Evolutionary conservation across 108 stramenopile species (phyloP).

Genomic region (Nitzschia putrida): DNA sequence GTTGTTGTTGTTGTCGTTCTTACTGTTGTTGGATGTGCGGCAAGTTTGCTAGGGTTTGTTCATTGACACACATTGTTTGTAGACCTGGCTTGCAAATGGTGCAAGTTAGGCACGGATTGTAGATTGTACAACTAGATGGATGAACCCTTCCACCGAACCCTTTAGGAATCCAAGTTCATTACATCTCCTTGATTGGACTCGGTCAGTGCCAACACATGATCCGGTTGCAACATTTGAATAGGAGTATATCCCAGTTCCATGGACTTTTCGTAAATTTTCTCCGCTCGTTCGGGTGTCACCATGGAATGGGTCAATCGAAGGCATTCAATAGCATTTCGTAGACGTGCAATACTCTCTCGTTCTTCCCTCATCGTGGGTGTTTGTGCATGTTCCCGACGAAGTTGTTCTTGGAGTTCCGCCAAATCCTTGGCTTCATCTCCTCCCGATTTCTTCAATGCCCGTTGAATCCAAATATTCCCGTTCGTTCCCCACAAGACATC

Average conservation of each 20-base stretch:
- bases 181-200: not conserved
- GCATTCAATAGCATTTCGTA: slow-evolving; percentile 78
- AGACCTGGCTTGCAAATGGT: no score
- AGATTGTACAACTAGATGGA: no score
- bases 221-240: slow-evolving; percentile 68
- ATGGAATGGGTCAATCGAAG: slow-evolving; percentile 61
- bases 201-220: slow-evolving; percentile 63
- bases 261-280: slow-evolving; percentile 56
- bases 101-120: no score
- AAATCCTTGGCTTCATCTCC: slow-evolving; percentile 40
- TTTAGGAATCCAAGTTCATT: no score
- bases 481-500: slow-evolving; percentile 79
- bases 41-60: no score
- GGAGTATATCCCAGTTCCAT: slow-evolving; percentile 43
- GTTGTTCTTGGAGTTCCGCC: slow-evolving; percentile 76
- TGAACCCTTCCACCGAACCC: no score
- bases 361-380: slow-evolving; percentile 52
- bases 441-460: slow-evolving; percentile 50
- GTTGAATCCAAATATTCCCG: slow-evolving; percentile 88
- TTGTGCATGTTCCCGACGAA: slow-evolving; percentile 66
- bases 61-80: no score
- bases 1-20: no score
- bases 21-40: no score
- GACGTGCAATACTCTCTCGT: slow-evolving; percentile 61
- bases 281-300: slow-evolving; percentile 70